Evolutionary conservation across 208 protist species (phyloP).

Genomic region (Angomonas ambiguus): DNA sequence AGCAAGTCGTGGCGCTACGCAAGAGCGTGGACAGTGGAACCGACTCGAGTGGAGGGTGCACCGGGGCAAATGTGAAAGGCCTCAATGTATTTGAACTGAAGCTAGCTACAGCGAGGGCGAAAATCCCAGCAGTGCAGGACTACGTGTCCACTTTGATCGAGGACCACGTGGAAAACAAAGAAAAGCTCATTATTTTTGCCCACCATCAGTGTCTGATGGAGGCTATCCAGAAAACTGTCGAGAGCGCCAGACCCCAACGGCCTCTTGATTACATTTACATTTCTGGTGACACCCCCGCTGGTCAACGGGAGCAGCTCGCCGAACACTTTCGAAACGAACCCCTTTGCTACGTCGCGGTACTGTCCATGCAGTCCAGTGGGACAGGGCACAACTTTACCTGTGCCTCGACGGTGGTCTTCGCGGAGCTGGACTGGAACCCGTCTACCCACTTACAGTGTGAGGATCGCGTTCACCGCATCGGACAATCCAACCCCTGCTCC

Average conservation of each 20-base stretch:
- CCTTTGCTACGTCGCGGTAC: slow-evolving; percentile 75
- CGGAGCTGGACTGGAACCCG: slow-evolving; percentile 97
- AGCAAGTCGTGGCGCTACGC: slow-evolving; percentile 61
- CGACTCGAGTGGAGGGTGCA: not conserved
- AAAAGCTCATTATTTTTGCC: slow-evolving; percentile 93
- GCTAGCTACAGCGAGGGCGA: slow-evolving; percentile 75
- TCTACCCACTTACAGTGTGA: slow-evolving; percentile 95
- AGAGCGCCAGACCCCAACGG: slow-evolving; percentile 46
- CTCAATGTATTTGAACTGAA: slow-evolving; percentile 85
- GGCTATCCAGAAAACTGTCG: slow-evolving; percentile 73
- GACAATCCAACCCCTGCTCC: slow-evolving; percentile 79
- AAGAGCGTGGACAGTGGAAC: not conserved
- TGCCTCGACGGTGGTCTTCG: slow-evolving; percentile 94
- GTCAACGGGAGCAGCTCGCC: slow-evolving; percentile 58
- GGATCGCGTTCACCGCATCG: slow-evolving; percentile 96
- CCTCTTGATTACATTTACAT: slow-evolving; percentile 91
- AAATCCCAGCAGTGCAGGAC: slow-evolving; percentile 86
- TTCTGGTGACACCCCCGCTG: slow-evolving; percentile 73
- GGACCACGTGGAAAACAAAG: slow-evolving; percentile 60
- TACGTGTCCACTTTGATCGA: slow-evolving; percentile 79
- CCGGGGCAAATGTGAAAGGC: slow-evolving; percentile 13
- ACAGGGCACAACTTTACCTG: slow-evolving; percentile 94
- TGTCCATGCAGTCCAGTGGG: slow-evolving; percentile 94
- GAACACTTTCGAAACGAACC: slow-evolving; percentile 76
- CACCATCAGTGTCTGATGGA: slow-evolving; percentile 93